Evolutionary conservation across 2,329 filamentous ascomycete genomes (phyloP), one percentile per base, ranked within the genome.

Genomic region (Chrysoporthe puriensis): DNA sequence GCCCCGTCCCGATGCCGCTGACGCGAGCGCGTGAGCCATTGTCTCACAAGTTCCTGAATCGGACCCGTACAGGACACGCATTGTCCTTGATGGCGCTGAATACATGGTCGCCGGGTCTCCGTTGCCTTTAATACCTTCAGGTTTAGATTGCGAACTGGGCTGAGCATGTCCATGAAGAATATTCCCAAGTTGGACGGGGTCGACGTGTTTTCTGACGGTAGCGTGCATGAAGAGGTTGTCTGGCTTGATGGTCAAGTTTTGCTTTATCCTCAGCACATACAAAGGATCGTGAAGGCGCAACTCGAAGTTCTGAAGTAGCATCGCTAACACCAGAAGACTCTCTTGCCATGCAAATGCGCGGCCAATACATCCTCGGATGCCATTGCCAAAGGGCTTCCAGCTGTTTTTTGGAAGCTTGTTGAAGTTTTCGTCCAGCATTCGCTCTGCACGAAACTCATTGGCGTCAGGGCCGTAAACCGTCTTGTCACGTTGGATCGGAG

Each of bases 161-260:
- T 54, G 36, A 14, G 34, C 18, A 40, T 40, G 4, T 40, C 36
- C 36, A 40, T 40, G 36, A 40, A 40, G 36, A 1, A 40, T 40
- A 9, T 40, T 40, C 36, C 36, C 36, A 9, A 40, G 5, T 40
- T 9, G 36, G 36, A 52, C 11, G 9, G 48, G 26, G n/a, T 63
- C n/a, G 1, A 54, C 16, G 8, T 46, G 34, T 1, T 21, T 18
- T 16, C 62, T 36, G 21, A 56, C 32, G 65, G 66, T 26, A 66
- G 69, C 72, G 36, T 66, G 64, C 56, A 73, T 70, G 42, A 69
- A 58, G 52, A 73, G 69, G 43, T 70, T 59, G 9, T 69, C 66
- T n/a, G 81, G 81, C 71, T 83, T 83, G 71, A 83, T 79, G 0
- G 80, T 82, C 62, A 83, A 74, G 0, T 79, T 81, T 42, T 79